Conservation (phyloP, 257 asterid species). For the Leonotis leonurus region DNA sequence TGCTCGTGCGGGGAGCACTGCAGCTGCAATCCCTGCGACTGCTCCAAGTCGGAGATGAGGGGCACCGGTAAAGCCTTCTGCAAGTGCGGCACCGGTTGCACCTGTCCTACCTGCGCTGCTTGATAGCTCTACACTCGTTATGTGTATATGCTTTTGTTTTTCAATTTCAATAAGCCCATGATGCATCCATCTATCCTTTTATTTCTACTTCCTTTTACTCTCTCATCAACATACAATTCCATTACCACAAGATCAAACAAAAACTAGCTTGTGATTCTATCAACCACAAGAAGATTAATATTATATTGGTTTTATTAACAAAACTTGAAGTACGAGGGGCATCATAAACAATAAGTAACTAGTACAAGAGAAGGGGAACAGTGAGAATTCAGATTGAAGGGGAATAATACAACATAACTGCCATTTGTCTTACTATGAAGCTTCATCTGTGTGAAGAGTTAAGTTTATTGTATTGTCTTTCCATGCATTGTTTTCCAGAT, state of each 20-base stretch:
- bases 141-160: neutral
- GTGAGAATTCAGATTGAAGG: neutral
- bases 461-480: conserved; percentile 42
- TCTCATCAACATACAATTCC: neutral
- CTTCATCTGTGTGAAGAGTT: neutral
- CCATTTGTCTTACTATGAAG: neutral
- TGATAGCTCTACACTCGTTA: neutral
- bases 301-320: neutral
- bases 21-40: conserved; percentile 54
- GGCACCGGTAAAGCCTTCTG: conserved; percentile 49
- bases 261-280: too few species aligned
- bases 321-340: neutral
- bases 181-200: neutral
- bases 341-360: neutral
- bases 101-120: conserved; percentile 43
- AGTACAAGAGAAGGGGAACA: neutral
- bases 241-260: too few species aligned
- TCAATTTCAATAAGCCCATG: neutral
- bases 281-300: neutral
- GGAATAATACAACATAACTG: neutral
- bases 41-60: conserved; percentile 14
- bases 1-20: conserved; percentile 63
- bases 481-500: conserved; percentile 45
- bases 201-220: neutral
- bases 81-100: conserved; percentile 45